Evolutionary conservation across 1,284 basidiomycete species (phyloP).

Genomic region (Tremellales sp.): DNA sequence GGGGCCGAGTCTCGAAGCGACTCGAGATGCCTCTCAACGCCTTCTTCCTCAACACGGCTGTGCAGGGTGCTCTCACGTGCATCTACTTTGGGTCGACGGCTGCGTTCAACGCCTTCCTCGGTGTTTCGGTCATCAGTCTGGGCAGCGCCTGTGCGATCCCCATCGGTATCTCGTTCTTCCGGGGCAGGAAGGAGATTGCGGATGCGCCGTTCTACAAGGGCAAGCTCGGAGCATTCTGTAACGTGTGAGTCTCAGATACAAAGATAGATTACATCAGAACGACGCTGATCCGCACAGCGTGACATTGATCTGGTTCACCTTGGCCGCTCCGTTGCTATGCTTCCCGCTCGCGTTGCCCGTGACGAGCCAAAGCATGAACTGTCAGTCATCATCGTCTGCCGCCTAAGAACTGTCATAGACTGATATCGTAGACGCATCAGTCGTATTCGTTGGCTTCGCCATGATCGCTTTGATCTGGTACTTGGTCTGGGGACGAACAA

Average conservation of each 20-base stretch:
- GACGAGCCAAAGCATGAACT: conserved; percentile 30
- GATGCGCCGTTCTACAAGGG: conserved; percentile 41
- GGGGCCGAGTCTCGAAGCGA: conserved; percentile 41
- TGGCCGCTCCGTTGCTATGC: conserved; percentile 32
- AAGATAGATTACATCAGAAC: conserved; percentile 30
- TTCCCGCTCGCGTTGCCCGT: conserved; percentile 35
- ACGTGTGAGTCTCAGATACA: conserved; percentile 33
- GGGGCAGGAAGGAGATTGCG: conserved; percentile 39
- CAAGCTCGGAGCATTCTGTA: conserved; percentile 42
- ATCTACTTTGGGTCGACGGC: conserved; percentile 45
- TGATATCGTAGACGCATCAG: conserved; percentile 52
- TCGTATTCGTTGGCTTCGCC: conserved; percentile 60
- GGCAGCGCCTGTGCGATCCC: conserved; percentile 45
- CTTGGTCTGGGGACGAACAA: conserved; percentile 45
- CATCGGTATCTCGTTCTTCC: conserved; percentile 45
- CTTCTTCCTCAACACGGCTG: conserved; percentile 44
- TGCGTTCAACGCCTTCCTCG: conserved; percentile 45
- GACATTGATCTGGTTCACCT: conserved; percentile 27
- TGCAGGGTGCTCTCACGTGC: conserved; percentile 47
- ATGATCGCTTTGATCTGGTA: conserved; percentile 58
- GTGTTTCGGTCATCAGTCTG: conserved; percentile 42
- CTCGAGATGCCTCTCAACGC: conserved; percentile 49
- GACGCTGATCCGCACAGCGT: conserved; percentile 8
- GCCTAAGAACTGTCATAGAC: background rate
- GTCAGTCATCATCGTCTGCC: conserved; percentile 6